phyloP scores from a whole-genome alignment of 2,329 filamentous ascomycete genomes.

The Diplodia mutila region DNA sequence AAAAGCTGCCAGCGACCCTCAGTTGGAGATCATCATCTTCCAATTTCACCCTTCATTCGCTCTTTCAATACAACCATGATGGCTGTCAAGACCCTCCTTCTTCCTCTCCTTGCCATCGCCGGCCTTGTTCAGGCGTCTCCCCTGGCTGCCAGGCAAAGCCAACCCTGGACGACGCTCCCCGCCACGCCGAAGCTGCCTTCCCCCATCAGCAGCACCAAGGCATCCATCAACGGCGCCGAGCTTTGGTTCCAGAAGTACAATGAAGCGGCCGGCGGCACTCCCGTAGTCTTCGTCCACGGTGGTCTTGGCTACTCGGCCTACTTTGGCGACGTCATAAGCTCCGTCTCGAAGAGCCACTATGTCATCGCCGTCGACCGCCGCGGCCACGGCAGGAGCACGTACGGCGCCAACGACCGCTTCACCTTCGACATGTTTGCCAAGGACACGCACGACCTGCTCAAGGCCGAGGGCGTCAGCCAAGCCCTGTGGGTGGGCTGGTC shows the following conservation, averaged over 20 bases:
- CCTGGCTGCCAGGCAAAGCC: background rate
- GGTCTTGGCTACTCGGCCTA: conserved; percentile 50
- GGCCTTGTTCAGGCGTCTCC: conserved; percentile 17
- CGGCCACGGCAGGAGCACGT: conserved; percentile 49
- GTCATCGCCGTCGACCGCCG: conserved; percentile 49
- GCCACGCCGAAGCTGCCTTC: conserved; percentile 44
- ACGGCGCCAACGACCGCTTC: conserved; percentile 42
- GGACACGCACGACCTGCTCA: conserved; percentile 43
- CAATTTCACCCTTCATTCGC: background rate
- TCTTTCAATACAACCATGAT: background rate
- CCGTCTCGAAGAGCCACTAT: conserved; percentile 39
- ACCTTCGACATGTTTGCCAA: conserved; percentile 46
- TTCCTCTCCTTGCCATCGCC: conserved; percentile 15
- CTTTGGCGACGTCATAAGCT: conserved; percentile 45
- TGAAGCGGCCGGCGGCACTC: conserved; percentile 37
- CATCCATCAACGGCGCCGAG: conserved; percentile 43
- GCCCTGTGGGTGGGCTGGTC: conserved; percentile 47
- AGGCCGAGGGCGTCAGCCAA: conserved; percentile 38
- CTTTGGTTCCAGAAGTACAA: conserved; percentile 52
- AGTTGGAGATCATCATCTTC: background rate
- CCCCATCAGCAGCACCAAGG: conserved; percentile 38
- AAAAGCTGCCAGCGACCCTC: background rate
- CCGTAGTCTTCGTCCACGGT: conserved; percentile 48
- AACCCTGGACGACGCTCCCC: conserved; percentile 38
- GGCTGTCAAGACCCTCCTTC: conserved; percentile 16